These are phyloP conservation scores for Stereocaulon alpinum DNA, from an alignment of 495 filamentous ascomycete genomes.

Conservation along the genomic window DNA sequence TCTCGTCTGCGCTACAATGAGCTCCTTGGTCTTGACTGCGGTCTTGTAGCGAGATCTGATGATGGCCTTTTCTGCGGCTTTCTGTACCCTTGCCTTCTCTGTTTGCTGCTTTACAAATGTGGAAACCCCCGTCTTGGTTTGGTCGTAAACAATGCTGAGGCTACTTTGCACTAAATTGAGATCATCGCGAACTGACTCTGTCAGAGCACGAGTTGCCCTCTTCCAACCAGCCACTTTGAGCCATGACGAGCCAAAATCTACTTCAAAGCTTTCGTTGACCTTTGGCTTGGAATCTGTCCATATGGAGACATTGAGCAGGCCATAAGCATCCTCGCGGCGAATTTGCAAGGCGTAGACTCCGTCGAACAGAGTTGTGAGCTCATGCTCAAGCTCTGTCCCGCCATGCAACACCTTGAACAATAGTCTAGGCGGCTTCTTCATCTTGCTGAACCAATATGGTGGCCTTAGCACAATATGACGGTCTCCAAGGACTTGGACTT, in stretches of 20 bases:
- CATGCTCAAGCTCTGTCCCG: constrained; percentile 34
- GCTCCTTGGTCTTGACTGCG: constrained; percentile 7
- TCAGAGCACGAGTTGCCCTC: constrained; percentile 35
- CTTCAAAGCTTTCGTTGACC: constrained; percentile 41
- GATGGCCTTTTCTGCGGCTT: neutral
- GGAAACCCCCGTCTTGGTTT: constrained; percentile 42
- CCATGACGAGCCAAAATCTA: constrained; percentile 56
- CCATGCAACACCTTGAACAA: constrained; percentile 41
- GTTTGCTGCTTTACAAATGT: constrained; percentile 39
- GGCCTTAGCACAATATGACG: constrained; percentile 51
- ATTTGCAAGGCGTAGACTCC: constrained; percentile 49
- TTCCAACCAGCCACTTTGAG: constrained; percentile 49
- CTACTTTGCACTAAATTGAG: constrained; percentile 36
- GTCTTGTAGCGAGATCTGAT: constrained; percentile 6
- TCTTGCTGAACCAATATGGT: constrained; percentile 36
- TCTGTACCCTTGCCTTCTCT: constrained; percentile 21
- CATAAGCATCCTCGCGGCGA: constrained; percentile 47
- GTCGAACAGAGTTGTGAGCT: constrained; percentile 45
- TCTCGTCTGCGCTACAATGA: constrained; percentile 13
- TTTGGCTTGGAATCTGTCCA: constrained; percentile 41
- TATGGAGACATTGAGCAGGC: constrained; percentile 47
- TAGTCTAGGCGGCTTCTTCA: constrained; percentile 42
- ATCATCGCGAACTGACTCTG: constrained; percentile 35
- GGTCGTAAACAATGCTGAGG: constrained; percentile 33
- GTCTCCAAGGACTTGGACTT: constrained; percentile 52